phyloP scores from a whole-genome alignment of 495 filamentous ascomycete genomes.

The Sabuloglossum arenarium region DNA sequence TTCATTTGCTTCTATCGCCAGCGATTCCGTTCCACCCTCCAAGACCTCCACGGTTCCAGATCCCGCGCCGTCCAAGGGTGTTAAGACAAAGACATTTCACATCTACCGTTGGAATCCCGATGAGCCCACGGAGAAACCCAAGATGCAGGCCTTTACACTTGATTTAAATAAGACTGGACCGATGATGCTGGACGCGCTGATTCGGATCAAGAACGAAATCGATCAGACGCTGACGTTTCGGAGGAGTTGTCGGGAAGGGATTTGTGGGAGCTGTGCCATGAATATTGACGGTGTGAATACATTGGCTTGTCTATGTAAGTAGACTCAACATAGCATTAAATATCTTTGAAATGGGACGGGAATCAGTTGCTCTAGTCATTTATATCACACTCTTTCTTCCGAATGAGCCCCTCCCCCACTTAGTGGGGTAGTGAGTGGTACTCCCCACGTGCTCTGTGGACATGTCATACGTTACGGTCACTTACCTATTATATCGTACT shows the following conservation, averaged over 20 bases:
- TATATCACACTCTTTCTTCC: not conserved
- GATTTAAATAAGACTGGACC: conserved; percentile 97
- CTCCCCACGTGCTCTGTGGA: too few species aligned
- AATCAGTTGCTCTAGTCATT: not conserved
- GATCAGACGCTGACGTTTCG: conserved; percentile 95
- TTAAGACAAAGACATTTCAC: conserved; percentile 83
- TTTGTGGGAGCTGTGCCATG: conserved; percentile 97
- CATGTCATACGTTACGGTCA: too few species aligned
- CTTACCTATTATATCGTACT: not conserved
- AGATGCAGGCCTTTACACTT: conserved; percentile 83
- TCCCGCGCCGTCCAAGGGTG: conserved; percentile 28
- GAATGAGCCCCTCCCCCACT: not conserved
- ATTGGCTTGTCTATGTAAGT: conserved; percentile 90
- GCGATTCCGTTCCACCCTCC: conserved; percentile 4
- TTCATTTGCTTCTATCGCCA: not conserved
- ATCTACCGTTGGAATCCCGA: conserved; percentile 99
- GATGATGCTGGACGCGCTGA: conserved; percentile 92
- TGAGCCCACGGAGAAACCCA: conserved; percentile 68
- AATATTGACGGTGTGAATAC: conserved; percentile 98
- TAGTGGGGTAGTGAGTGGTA: too few species aligned
- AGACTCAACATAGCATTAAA: not conserved
- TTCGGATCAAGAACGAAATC: conserved; percentile 96
- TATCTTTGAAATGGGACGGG: not conserved
- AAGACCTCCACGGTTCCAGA: conserved; percentile 35
- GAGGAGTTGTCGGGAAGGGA: conserved; percentile 87